Percentiles rank a stretch among this genome's conserved stretches.
These are phyloP conservation scores for Epithemia pelagica DNA, from an alignment of 108 stramenopile species.

Conservation along the genomic window DNA sequence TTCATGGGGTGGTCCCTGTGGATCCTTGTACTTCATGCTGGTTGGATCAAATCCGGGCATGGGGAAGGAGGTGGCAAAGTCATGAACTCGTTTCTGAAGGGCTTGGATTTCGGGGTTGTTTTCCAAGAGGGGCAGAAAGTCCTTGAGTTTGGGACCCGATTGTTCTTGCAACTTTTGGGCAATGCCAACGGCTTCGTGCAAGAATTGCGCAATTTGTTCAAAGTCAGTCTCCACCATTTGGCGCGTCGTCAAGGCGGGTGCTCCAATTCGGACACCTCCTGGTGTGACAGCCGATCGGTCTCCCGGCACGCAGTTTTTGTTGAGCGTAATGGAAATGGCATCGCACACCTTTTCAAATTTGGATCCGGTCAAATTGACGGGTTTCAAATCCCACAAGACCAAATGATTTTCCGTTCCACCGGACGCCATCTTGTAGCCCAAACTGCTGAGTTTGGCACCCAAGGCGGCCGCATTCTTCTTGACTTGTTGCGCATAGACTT, in stretches of 20 bases:
- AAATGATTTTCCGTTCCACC: conserved; percentile 99
- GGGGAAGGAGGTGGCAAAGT: conserved; percentile 90
- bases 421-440: conserved; percentile 94
- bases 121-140: conserved; percentile 80
- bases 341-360: conserved; percentile 99
- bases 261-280: conserved; percentile 97
- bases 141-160: conserved; percentile 87
- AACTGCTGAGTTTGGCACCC: conserved; percentile 67
- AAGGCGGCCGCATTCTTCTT: conserved; percentile 92
- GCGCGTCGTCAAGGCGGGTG: conserved; percentile 88
- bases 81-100: conserved; percentile 76
- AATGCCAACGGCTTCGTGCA: conserved; percentile 84
- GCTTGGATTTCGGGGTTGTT: conserved; percentile 59
- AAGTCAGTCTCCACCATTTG: conserved; percentile 94
- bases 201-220: conserved; percentile 90
- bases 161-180: conserved; percentile 84
- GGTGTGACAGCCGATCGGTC: conserved; percentile 98
- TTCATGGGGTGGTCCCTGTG: conserved; percentile 24
- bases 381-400: conserved; percentile 97
- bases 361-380: conserved; percentile 89
- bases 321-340: conserved; percentile 94
- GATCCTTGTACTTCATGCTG: conserved; percentile 75
- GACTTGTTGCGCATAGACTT: conserved; percentile 89
- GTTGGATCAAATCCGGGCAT: conserved; percentile 96
- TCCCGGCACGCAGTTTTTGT: conserved; percentile 99